phyloP scores from a whole-genome alignment of 208 protist species.

The Balamuthia mandrillaris region DNA sequence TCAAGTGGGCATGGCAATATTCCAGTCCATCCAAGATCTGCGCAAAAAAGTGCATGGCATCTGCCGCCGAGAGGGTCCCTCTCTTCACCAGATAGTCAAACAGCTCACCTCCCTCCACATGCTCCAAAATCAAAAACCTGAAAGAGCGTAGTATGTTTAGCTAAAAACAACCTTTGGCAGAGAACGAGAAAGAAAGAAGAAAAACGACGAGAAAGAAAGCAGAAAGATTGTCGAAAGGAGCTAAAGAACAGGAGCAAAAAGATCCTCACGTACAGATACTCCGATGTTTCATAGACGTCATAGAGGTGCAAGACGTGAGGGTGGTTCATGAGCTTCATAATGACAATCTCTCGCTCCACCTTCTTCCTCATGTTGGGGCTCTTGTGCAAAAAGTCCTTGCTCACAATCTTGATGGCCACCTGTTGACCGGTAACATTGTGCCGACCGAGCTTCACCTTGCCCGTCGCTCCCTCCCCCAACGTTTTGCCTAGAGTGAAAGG shows the following conservation, averaged over 20 bases:
- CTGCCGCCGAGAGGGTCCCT: constrained; percentile 56
- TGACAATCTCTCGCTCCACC: constrained; percentile 77
- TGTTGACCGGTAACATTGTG: constrained; percentile 68
- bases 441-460: constrained; percentile 73
- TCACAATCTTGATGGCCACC: constrained; percentile 78
- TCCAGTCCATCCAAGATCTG: constrained; percentile 75
- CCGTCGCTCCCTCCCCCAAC: constrained; percentile 8
- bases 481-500: background rate
- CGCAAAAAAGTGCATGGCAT: constrained; percentile 74
- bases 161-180: background rate
- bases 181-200: background rate
- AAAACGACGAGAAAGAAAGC: background rate
- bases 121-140: constrained; percentile 72
- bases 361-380: constrained; percentile 65
- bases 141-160: background rate
- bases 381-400: constrained; percentile 64
- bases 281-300: constrained; percentile 74
- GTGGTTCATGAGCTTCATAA: constrained; percentile 77
- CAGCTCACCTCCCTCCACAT: constrained; percentile 77
- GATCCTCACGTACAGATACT: constrained; percentile 54
- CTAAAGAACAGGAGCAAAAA: background rate
- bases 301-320: constrained; percentile 73
- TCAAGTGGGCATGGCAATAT: constrained; percentile 73
- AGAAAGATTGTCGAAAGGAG: background rate
- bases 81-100: constrained; percentile 77